Evolutionary conservation across 768 basidiomycete species (phyloP).

Genomic region (Termitomyces sp.): DNA sequence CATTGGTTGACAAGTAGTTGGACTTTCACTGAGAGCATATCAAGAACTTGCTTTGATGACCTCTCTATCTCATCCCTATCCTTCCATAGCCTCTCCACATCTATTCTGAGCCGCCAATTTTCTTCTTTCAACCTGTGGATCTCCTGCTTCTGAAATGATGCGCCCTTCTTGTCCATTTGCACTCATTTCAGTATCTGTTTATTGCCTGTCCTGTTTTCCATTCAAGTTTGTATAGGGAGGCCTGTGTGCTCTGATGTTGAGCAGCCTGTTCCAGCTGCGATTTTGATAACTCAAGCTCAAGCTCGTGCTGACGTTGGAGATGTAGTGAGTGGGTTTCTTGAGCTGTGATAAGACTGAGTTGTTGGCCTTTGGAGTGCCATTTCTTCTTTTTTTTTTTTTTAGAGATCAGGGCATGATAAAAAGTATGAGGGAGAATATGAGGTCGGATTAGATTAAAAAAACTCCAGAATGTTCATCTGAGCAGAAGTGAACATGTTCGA

Average conservation of each 20-base stretch:
- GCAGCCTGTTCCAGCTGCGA: not conserved
- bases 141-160: not conserved
- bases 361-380: not conserved
- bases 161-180: not conserved
- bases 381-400: not conserved
- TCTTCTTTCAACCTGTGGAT: not conserved
- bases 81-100: not conserved
- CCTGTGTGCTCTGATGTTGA: not conserved
- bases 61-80: not conserved
- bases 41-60: not conserved
- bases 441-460: not conserved
- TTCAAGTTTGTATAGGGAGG: not conserved
- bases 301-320: not conserved
- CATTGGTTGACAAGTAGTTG: not conserved
- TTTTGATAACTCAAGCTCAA: not conserved
- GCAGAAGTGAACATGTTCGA: not conserved
- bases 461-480: not conserved
- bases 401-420: not conserved
- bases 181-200: not conserved
- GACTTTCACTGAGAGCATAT: not conserved
- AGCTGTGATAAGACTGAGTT: not conserved
- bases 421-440: not conserved
- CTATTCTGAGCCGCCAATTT: not conserved
- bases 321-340: not conserved
- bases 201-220: not conserved